Evolutionary conservation across 1,139 yeast genomes (phyloP).

Genomic region (Yamadazyma oceani): DNA sequence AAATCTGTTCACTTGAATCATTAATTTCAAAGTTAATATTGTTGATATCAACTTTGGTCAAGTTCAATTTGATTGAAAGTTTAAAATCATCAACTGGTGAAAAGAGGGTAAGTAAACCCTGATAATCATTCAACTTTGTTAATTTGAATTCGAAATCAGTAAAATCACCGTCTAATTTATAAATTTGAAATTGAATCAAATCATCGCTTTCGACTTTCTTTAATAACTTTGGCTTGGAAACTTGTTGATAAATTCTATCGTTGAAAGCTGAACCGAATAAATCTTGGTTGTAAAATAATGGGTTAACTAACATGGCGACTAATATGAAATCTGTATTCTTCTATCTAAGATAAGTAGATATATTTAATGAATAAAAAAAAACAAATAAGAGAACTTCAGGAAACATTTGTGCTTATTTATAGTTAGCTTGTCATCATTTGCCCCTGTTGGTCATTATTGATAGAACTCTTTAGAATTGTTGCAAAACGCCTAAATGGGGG

Average conservation of each 20-base stretch:
- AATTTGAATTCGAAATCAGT: conserved; percentile 41
- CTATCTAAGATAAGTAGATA: background rate
- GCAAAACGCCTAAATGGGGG: conserved; percentile 6
- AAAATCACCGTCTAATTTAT: conserved; percentile 37
- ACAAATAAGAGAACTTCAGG: background rate
- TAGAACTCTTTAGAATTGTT: conserved; percentile 6
- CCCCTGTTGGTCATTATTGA: background rate
- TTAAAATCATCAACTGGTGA: conserved; percentile 36
- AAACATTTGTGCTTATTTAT: conserved; percentile 1
- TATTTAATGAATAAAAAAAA: background rate
- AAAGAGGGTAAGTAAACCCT: conserved; percentile 29
- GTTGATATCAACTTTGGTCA: conserved; percentile 32
- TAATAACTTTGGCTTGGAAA: conserved; percentile 31
- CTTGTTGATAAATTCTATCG: conserved; percentile 10
- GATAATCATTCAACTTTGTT: conserved; percentile 20
- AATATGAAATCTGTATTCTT: too few species aligned
- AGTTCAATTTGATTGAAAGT: conserved; percentile 33
- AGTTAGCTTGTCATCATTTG: conserved; percentile 6
- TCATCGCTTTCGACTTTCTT: conserved; percentile 41
- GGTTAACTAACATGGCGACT: conserved; percentile 20
- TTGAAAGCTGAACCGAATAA: conserved; percentile 10
- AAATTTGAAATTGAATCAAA: conserved; percentile 39
- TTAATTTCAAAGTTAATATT: conserved; percentile 40
- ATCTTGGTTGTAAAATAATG: conserved; percentile 16
- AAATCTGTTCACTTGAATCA: conserved; percentile 27